Base-by-base conservation (phyloP, 345 rosid genomes). In the Moricandia moricandioides region DNA sequence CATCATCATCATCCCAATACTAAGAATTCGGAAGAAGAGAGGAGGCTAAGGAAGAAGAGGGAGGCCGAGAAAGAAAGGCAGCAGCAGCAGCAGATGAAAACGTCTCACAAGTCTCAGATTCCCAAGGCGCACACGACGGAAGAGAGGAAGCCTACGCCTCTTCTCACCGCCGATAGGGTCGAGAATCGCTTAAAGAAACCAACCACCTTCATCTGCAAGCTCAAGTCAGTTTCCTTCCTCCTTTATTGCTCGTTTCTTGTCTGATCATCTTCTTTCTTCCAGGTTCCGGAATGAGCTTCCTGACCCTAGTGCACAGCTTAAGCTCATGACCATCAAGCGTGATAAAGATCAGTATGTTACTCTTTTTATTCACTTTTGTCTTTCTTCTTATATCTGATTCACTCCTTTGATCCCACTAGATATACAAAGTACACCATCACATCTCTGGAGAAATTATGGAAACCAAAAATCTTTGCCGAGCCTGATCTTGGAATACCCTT, bases 241-340 rank as follows among this genome's bases (percentile, higher is more conserved):
- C 49, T 10, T 39, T 35, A 1, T 10, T 30, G 14, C 45, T 35
- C 35, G 39, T 52, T 31, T 4, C 17, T 3, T 0, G 4, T 14
- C 60, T 56, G 33, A 12, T 27, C 26, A 76, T 54, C 45, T 51
- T 16, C 43, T 70, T 51, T 16, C 43, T 67, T 78, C 56, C 77
- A 95, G 99, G 82, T 95, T 95, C 67, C 92, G 98, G 26, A 95
- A 95, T 82, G 98, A 92, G 82, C 99, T 95, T 43, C 99, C 99
- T 67, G 97, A 95, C 81, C 92, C 99, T 47, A 88, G 87, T 81
- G 96, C 96, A 2, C 99, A 88, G 70, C 91, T 86, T 49, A 95
- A 95, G 85, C 85, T 90, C 24, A 90, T 95, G 99, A 67, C 87
- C 26, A 33, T 90, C 77, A 89, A 86, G 86, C 87, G 82, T 31